Evolutionary conservation across 2,329 filamentous ascomycete genomes (phyloP).

Genomic region (Alternaria sp.): DNA sequence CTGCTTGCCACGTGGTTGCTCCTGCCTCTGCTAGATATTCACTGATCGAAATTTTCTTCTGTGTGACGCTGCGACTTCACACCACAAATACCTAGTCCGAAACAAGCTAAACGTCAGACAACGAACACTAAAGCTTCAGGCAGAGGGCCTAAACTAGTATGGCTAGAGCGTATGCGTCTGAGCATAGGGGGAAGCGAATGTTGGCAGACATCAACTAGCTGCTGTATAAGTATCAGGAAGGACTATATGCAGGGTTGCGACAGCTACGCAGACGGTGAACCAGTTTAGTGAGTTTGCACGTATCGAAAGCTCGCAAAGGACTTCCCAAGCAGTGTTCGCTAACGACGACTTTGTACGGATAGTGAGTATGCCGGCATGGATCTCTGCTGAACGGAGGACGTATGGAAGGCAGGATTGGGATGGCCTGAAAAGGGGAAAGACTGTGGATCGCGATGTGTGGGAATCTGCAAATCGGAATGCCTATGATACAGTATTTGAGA

Average conservation of each 20-base stretch:
- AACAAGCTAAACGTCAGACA: background rate
- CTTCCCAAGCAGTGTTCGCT: background rate
- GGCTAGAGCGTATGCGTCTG: background rate
- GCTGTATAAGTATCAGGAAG: background rate
- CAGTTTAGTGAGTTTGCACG: background rate
- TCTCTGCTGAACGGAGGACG: background rate
- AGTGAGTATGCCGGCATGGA: background rate
- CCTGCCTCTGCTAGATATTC: background rate
- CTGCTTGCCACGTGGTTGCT: background rate
- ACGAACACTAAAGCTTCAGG: background rate
- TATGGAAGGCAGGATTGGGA: background rate
- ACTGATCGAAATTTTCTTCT: background rate
- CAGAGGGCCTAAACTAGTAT: background rate
- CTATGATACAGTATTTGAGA: background rate
- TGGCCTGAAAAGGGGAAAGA: background rate
- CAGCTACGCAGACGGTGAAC: background rate
- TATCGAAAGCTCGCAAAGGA: background rate
- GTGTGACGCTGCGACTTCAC: background rate
- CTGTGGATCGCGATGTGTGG: background rate
- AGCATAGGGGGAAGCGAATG: background rate
- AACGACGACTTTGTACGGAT: background rate
- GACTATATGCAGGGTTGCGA: background rate
- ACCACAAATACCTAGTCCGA: background rate
- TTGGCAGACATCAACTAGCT: background rate
- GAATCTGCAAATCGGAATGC: background rate